These are phyloP conservation scores for Chlorophyllum brunneum DNA, from an alignment of 768 basidiomycete species.

Conservation along the genomic window DNA sequence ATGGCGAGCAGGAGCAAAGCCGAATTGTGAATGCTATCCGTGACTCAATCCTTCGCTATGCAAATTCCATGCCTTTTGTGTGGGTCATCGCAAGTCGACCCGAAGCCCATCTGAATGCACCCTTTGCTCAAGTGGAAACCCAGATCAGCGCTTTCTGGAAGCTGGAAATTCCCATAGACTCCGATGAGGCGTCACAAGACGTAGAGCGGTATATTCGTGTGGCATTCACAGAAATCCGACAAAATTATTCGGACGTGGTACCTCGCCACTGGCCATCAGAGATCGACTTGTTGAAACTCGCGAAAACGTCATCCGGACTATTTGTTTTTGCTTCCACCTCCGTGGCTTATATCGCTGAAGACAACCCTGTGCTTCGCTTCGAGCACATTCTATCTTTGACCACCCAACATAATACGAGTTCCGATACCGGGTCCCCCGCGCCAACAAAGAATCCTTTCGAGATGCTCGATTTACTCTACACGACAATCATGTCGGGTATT, in stretches of 20 bases:
- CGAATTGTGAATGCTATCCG: background rate
- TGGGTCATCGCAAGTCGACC: constrained; percentile 3
- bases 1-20: background rate
- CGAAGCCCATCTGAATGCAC: background rate
- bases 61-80: background rate
- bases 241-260: background rate
- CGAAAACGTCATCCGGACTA: background rate
- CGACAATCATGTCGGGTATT: background rate
- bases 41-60: background rate
- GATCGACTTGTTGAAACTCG: background rate
- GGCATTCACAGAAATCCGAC: background rate
- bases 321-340: background rate
- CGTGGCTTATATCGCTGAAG: background rate
- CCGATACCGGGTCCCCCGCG: background rate
- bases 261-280: background rate
- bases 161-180: background rate
- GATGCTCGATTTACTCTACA: background rate
- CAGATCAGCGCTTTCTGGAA: background rate
- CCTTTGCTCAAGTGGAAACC: background rate
- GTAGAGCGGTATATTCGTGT: background rate
- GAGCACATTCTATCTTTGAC: background rate
- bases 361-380: background rate
- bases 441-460: background rate
- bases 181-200: background rate
- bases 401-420: too few species aligned